Evolutionary conservation across 805 yeast species (phyloP).

Genomic region (Teunomyces funiuensis): DNA sequence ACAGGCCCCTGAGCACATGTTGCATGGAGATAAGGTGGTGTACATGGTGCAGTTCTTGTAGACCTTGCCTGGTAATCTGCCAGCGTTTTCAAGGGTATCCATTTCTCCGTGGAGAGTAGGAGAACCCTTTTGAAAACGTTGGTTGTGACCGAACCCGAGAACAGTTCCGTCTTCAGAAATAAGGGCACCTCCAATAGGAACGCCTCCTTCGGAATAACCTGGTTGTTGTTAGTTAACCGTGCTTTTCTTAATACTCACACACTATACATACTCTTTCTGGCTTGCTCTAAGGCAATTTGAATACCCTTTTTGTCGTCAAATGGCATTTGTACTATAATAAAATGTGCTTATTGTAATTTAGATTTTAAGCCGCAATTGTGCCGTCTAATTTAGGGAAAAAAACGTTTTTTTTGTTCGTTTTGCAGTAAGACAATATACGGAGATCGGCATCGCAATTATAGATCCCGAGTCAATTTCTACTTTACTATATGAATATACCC

Average conservation of each 20-base stretch:
- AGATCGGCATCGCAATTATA: no score
- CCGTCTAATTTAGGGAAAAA: no score
- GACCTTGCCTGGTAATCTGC: constrained; percentile 74
- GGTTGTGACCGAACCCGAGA: constrained; percentile 86
- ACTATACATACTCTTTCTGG: constrained; percentile 52
- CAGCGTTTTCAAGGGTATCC: constrained; percentile 85
- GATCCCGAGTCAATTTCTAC: background rate
- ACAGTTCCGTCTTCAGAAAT: constrained; percentile 74
- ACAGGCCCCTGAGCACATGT: constrained; percentile 95
- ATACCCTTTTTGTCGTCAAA: constrained; percentile 68
- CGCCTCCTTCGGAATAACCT: constrained; percentile 84
- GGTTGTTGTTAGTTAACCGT: constrained; percentile 4
- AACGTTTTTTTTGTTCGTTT: no score
- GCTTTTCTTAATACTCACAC: no score
- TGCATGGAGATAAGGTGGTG: constrained; percentile 90
- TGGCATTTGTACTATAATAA: constrained; percentile 29
- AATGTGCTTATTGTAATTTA: background rate
- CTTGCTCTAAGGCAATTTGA: constrained; percentile 72
- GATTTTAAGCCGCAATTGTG: background rate
- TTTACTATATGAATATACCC: constrained; percentile 58
- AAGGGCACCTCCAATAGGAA: constrained; percentile 82
- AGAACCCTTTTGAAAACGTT: constrained; percentile 81
- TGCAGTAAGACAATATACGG: no score
- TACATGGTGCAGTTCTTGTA: constrained; percentile 88
- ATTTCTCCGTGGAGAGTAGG: constrained; percentile 93